phyloP scores from a whole-genome alignment of 495 filamentous ascomycete species.

The Pseudoneurospora amorphoporcata region DNA sequence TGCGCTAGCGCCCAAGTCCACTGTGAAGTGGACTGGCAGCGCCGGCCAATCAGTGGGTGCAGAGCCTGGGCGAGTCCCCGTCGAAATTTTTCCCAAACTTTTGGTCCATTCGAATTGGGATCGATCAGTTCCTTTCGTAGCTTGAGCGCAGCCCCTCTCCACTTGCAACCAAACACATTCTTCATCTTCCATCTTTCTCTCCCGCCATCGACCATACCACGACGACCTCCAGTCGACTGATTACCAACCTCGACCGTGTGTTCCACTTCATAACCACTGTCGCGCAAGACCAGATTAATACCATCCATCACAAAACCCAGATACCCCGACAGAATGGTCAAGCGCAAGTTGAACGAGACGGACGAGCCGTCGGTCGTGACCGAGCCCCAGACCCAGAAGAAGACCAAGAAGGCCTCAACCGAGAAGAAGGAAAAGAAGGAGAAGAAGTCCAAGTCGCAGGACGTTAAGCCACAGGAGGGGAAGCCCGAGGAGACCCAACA shows the following conservation, averaged over 20 bases:
- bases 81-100: neutral
- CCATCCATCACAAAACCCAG: neutral
- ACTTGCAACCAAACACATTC: neutral
- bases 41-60: neutral
- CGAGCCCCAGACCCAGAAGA: neutral
- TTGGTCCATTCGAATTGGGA: neutral
- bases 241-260: neutral
- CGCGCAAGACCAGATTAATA: neutral
- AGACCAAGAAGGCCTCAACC: conserved; percentile 1
- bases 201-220: neutral
- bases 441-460: conserved; percentile 1
- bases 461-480: neutral
- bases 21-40: neutral
- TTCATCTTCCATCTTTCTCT: neutral
- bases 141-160: neutral
- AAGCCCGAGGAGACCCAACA: neutral
- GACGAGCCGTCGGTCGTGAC: conserved; percentile 29
- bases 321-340: conserved; percentile 27
- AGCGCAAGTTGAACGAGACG: conserved; percentile 46
- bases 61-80: neutral
- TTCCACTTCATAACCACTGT: neutral
- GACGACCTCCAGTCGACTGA: neutral
- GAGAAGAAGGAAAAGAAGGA: conserved; percentile 7
- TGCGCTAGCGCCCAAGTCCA: neutral
- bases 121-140: neutral